Conservation (phyloP, 2,329 filamentous ascomycete genomes). For the Botrytis squamosa region DNA sequence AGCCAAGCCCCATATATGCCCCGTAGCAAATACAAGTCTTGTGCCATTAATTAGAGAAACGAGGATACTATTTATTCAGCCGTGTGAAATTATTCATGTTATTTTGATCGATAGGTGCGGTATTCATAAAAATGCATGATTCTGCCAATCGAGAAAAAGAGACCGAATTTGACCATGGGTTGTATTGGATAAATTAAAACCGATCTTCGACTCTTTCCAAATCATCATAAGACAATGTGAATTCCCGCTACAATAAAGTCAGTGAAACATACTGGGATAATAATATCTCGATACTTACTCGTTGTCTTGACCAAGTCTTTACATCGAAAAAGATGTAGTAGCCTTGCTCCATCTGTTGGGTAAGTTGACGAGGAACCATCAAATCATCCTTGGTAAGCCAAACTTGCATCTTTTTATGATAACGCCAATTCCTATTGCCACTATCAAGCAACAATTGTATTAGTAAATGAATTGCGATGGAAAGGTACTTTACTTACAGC, state of each 20-base stretch:
- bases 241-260: slow-evolving; percentile 50
- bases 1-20: slow-evolving; percentile 26
- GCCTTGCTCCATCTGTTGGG: slow-evolving; percentile 59
- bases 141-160: not conserved
- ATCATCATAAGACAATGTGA: slow-evolving; percentile 61
- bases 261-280: not conserved
- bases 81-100: not conserved
- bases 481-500: slow-evolving; percentile 48
- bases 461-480: slow-evolving; percentile 16
- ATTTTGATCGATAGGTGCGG: slow-evolving; percentile 6
- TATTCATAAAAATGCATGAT: not conserved
- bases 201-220: slow-evolving; percentile 49
- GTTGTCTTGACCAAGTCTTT: slow-evolving; percentile 59
- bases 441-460: slow-evolving; percentile 40
- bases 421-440: slow-evolving; percentile 64
- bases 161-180: not conserved
- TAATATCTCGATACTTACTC: slow-evolving; percentile 47
- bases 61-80: not conserved
- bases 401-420: slow-evolving; percentile 64
- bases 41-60: slow-evolving; percentile 14
- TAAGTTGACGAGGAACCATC: slow-evolving; percentile 60
- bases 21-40: slow-evolving; percentile 20
- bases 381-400: slow-evolving; percentile 69
- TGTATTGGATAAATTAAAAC: slow-evolving; percentile 18
- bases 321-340: slow-evolving; percentile 68